A percentile compares a stretch with the other conserved stretches of the same genome.
Conservation (phyloP, 1,139 yeast species). For the Saccharomyces uvarum region DNA sequence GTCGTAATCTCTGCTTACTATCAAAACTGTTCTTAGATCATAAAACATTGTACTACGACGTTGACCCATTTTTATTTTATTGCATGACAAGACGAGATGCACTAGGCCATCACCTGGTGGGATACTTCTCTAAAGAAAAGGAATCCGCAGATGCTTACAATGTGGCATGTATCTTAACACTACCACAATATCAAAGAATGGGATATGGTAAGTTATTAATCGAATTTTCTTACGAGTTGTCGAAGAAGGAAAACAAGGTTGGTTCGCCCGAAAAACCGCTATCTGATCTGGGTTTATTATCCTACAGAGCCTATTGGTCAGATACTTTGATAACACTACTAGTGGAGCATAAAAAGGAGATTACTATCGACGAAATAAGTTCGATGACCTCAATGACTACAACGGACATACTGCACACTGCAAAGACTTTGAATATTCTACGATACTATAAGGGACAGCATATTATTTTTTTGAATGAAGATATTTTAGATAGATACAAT, state of each 20-base stretch:
- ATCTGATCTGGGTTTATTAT: conserved; percentile 84
- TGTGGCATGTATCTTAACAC: conserved; percentile 90
- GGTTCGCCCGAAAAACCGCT: conserved; percentile 98
- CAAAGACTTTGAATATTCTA: conserved; percentile 82
- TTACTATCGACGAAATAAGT: conserved; percentile 89
- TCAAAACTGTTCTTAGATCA: conserved; percentile 88
- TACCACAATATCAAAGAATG: conserved; percentile 92
- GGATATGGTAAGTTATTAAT: conserved; percentile 90
- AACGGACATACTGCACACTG: conserved; percentile 86
- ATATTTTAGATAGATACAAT: conserved; percentile 68
- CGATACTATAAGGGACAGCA: conserved; percentile 95
- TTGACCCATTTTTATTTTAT: conserved; percentile 91
- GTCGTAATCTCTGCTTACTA: conserved; percentile 82
- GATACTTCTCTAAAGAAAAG: conserved; percentile 93
- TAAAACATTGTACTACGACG: conserved; percentile 91
- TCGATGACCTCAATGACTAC: conserved; percentile 89
- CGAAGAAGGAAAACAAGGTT: conserved; percentile 76
- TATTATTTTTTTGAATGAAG: conserved; percentile 83
- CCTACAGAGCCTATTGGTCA: conserved; percentile 95
- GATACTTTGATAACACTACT: conserved; percentile 73
- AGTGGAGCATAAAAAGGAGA: conserved; percentile 60
- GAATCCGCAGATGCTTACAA: conserved; percentile 94
- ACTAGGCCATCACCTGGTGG: conserved; percentile 89
- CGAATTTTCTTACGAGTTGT: conserved; percentile 85
- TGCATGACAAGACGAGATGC: conserved; percentile 88